These are phyloP conservation scores for Metschnikowia borealis DNA, from an alignment of 805 yeast species.

Conservation along the genomic window DNA sequence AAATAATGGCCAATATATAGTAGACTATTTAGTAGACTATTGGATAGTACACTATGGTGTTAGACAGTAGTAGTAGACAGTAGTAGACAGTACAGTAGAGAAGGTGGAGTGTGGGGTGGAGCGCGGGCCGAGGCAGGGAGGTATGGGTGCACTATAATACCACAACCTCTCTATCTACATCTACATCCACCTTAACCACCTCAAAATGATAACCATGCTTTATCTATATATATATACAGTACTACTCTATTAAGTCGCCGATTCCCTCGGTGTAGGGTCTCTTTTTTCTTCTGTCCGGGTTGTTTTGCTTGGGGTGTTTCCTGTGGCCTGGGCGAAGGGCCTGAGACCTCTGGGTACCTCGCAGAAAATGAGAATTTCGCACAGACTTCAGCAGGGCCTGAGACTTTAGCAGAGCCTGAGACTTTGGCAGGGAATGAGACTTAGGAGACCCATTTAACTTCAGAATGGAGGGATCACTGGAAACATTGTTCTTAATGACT, in stretches of 20 bases:
- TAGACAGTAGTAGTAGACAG: not conserved
- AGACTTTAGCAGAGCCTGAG: too few relatives aligned
- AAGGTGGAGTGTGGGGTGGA: not conserved
- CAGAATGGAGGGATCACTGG: too few relatives aligned
- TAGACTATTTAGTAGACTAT: too few relatives aligned
- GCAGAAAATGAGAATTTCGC: not conserved
- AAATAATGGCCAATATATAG: too few relatives aligned
- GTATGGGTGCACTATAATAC: slow-evolving; percentile 7
- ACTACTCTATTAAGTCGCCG: slow-evolving; percentile 25
- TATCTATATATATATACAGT: slow-evolving; percentile 11
- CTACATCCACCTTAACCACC: too few relatives aligned
- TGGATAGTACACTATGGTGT: not conserved
- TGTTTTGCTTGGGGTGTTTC: slow-evolving; percentile 1
- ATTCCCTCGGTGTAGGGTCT: slow-evolving; percentile 22
- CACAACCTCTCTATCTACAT: too few relatives aligned
- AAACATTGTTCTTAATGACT: too few relatives aligned
- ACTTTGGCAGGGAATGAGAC: too few relatives aligned
- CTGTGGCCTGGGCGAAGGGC: slow-evolving; percentile 7
- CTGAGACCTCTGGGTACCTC: slow-evolving; percentile 3
- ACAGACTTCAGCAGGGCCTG: too few relatives aligned
- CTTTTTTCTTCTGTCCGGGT: not conserved
- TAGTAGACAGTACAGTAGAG: not conserved
- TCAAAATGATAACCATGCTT: too few relatives aligned
- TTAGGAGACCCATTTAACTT: too few relatives aligned
- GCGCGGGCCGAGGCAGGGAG: slow-evolving; percentile 9